phyloP scores from a whole-genome alignment of 108 stramenopile genomes.

The Pseudonitzschia pungens region DNA sequence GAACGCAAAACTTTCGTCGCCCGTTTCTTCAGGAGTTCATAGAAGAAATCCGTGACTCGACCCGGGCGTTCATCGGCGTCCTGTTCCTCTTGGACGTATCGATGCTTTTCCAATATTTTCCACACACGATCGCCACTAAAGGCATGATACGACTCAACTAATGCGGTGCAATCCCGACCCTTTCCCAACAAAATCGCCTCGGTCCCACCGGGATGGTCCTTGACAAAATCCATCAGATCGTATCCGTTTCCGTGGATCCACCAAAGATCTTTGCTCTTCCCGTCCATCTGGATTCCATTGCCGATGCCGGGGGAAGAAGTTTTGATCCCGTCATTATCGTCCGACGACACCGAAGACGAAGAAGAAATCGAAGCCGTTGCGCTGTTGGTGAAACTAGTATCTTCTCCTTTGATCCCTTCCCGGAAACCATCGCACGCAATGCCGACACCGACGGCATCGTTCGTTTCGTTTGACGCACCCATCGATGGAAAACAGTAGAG shows the following conservation, averaged over 20 bases:
- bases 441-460: not conserved
- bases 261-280: constrained; percentile 36
- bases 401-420: not conserved
- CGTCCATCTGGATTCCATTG: not conserved
- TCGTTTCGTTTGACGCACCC: too few species aligned
- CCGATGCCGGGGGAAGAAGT: not conserved
- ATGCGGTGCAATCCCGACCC: constrained; percentile 68
- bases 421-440: not conserved
- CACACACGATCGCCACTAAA: constrained; percentile 22
- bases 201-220: constrained; percentile 58
- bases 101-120: constrained; percentile 39
- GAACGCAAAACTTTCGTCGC: constrained; percentile 22
- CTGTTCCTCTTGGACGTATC: constrained; percentile 9
- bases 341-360: not conserved
- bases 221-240: constrained; percentile 52
- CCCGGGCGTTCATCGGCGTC: not conserved
- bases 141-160: constrained; percentile 65
- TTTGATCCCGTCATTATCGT: not conserved
- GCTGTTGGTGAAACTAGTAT: not conserved
- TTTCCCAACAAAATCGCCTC: constrained; percentile 58
- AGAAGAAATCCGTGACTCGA: constrained; percentile 41
- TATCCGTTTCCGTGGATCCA: constrained; percentile 54
- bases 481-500: too few species aligned
- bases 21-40: constrained; percentile 42
- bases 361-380: constrained; percentile 14